Evolutionary conservation across 257 asterid genomes (phyloP).

Genomic region (Eucommia ulmoides): DNA sequence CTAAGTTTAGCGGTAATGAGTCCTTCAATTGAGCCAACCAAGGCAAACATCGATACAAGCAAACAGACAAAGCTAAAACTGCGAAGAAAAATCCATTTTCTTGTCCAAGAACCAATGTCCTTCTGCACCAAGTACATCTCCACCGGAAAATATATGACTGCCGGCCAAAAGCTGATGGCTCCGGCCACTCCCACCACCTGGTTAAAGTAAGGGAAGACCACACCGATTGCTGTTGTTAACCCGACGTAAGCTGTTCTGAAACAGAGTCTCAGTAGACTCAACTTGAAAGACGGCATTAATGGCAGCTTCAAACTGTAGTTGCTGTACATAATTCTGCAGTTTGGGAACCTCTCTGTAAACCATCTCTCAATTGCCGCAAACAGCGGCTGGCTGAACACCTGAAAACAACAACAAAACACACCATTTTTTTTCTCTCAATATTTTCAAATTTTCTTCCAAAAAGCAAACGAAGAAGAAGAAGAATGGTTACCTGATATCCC

Average conservation of each 20-base stretch:
- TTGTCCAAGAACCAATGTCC: neutral
- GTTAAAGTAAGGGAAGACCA: constrained; percentile 1
- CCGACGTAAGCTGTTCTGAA: neutral
- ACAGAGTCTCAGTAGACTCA: neutral
- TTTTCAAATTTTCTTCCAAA: neutral
- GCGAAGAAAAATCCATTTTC: neutral
- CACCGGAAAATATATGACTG: neutral
- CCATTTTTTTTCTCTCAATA: neutral
- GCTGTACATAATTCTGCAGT: neutral
- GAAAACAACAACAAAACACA: neutral
- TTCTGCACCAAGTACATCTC: neutral
- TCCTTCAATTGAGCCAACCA: neutral
- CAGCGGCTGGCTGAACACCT: neutral
- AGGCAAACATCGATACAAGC: neutral
- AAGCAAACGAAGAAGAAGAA: neutral
- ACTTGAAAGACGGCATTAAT: neutral
- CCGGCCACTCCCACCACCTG: neutral
- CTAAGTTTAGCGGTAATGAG: neutral
- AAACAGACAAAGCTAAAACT: neutral
- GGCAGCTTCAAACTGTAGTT: neutral
- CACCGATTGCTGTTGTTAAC: neutral
- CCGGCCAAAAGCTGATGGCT: neutral
- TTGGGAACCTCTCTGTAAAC: neutral
- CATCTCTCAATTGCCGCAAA: neutral
- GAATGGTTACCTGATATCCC: neutral